phyloP scores from a whole-genome alignment of 164 flowering plant species.

The Magnolia kwangsiensis region DNA sequence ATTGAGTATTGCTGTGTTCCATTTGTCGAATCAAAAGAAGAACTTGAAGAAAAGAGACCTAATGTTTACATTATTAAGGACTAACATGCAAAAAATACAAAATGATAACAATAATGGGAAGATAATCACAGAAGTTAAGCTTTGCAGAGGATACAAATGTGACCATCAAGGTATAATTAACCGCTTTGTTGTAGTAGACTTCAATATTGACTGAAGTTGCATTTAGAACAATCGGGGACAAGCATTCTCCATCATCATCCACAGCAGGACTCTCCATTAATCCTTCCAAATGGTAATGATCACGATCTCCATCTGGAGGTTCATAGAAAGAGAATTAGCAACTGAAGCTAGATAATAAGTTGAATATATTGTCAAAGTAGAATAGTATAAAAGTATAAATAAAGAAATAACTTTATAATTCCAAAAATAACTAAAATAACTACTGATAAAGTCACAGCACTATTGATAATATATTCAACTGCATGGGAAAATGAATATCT shows the following conservation, averaged over 20 bases:
- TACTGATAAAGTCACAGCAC: too few species aligned
- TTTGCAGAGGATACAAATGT: conserved; percentile 89
- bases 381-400: neutral
- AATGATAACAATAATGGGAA: neutral
- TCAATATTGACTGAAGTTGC: conserved; percentile 91
- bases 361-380: neutral
- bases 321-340: conserved; percentile 2
- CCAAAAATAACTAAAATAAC: neutral
- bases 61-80: conserved; percentile 41
- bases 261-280: conserved; percentile 85
- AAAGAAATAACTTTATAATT: neutral
- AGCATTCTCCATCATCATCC: conserved; percentile 92
- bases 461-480: too few species aligned
- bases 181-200: conserved; percentile 94
- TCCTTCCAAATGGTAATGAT: conserved; percentile 79
- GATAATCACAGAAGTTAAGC: neutral
- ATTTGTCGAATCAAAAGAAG: conserved; percentile 89
- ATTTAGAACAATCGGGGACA: conserved; percentile 74
- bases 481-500: too few species aligned
- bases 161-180: conserved; percentile 97
- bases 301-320: conserved; percentile 64
- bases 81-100: neutral
- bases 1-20: conserved; percentile 97
- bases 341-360: neutral
- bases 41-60: conserved; percentile 96